phyloP scores from a whole-genome alignment of 192 early-diverging fungal genomes.

The Lobulomyces angularis region DNA sequence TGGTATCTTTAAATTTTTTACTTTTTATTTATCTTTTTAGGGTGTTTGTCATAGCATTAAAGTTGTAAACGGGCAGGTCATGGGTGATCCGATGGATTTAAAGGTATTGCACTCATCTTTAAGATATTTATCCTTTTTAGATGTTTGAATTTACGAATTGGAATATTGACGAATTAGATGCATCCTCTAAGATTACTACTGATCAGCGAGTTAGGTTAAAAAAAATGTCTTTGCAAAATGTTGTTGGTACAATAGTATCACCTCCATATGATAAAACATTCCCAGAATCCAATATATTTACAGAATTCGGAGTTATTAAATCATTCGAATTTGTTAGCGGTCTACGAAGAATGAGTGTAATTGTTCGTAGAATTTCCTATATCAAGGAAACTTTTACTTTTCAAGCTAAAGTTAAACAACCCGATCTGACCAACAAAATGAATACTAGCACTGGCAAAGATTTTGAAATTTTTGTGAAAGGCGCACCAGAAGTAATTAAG shows the following conservation, averaged over 20 bases:
- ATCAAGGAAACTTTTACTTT: conserved; percentile 2
- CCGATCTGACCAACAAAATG: neutral
- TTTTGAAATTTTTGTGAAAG: conserved; percentile 85
- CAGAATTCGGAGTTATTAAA: conserved; percentile 38
- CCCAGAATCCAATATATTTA: conserved; percentile 12
- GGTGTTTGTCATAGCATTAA: conserved; percentile 70
- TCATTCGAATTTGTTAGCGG: conserved; percentile 87
- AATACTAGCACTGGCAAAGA: conserved; percentile 9
- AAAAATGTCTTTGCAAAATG: neutral
- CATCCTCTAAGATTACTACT: too few species aligned
- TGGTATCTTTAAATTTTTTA: too few species aligned
- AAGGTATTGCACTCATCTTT: too few species aligned
- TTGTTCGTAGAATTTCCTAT: conserved; percentile 42
- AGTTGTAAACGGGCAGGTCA: conserved; percentile 70
- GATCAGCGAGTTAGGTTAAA: conserved; percentile 1
- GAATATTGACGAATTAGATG: conserved; percentile 80
- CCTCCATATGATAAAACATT: conserved; percentile 8
- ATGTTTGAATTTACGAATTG: conserved; percentile 97
- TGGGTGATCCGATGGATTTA: conserved; percentile 93
- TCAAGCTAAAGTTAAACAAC: neutral
- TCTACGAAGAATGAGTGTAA: conserved; percentile 83
- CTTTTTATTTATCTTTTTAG: too few species aligned
- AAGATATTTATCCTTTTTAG: too few species aligned
- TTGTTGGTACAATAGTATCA: neutral
- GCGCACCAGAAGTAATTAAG: conserved; percentile 90